Conservation (phyloP, 2,329 filamentous ascomycete species). For the Apiospora malaysiana region DNA sequence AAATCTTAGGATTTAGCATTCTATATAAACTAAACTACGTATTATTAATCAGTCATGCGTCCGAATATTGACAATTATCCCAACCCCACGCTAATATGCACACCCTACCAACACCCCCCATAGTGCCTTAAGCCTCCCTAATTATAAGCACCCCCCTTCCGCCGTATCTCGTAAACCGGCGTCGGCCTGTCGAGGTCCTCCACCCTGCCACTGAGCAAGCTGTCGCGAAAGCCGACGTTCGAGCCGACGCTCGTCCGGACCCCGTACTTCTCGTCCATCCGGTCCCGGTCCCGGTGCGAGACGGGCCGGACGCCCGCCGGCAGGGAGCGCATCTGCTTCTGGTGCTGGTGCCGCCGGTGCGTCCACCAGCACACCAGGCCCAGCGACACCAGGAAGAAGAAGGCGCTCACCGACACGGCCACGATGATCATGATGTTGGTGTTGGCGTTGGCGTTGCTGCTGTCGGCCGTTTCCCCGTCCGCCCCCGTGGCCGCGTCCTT, state of each 20-base stretch:
- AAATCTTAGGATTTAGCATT: too few species aligned
- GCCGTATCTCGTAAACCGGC: not conserved
- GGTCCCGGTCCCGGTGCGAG: not conserved
- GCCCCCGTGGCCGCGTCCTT: not conserved
- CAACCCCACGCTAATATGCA: too few species aligned
- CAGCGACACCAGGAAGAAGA: not conserved
- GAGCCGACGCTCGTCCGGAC: not conserved
- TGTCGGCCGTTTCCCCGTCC: not conserved
- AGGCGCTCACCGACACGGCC: not conserved
- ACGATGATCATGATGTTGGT: not conserved
- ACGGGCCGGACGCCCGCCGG: not conserved
- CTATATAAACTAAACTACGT: too few species aligned
- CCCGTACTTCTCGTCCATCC: constrained; percentile 8
- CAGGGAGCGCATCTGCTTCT: not conserved
- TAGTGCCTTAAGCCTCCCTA: too few species aligned
- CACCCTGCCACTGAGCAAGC: not conserved
- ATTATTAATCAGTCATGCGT: too few species aligned
- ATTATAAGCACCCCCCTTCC: not conserved
- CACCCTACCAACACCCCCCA: too few species aligned
- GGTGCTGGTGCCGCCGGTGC: not conserved
- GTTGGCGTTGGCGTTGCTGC: not conserved
- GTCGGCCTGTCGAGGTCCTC: not conserved
- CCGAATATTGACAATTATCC: too few species aligned
- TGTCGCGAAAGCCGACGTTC: not conserved
- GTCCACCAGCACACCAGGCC: not conserved